These are phyloP conservation scores for Castanea crenata DNA, from an alignment of 306 rosid genomes.

Conservation along the genomic window DNA sequence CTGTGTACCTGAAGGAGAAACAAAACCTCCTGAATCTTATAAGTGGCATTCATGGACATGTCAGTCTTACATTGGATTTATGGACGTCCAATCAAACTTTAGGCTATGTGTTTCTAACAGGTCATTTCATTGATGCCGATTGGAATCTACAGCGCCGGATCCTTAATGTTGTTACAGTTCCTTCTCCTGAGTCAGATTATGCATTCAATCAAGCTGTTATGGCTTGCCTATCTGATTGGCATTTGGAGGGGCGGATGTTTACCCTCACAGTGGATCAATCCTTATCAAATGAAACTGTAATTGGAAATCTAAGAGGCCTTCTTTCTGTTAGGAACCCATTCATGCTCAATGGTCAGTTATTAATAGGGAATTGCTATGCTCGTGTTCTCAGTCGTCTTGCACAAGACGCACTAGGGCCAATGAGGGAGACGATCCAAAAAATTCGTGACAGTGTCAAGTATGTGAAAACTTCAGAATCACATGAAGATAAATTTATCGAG, in stretches of 20 bases:
- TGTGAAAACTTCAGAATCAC: conserved; percentile 63
- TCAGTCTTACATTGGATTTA: conserved; percentile 74
- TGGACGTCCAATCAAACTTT: conserved; percentile 65
- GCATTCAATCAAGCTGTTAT: conserved; percentile 51
- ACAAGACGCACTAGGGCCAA: conserved; percentile 43
- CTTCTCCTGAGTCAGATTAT: conserved; percentile 60
- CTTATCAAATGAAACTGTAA: conserved; percentile 52
- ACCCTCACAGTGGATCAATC: conserved; percentile 65
- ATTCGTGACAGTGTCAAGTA: conserved; percentile 82
- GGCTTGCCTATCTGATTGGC: conserved; percentile 79
- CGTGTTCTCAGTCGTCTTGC: conserved; percentile 77
- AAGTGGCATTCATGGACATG: conserved; percentile 63
- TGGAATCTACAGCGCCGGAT: conserved; percentile 74
- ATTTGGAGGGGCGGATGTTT: conserved; percentile 63
- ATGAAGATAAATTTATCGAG: conserved; percentile 62
- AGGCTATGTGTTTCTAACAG: conserved; percentile 70
- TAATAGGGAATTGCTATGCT: conserved; percentile 72
- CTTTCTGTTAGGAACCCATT: conserved; percentile 69
- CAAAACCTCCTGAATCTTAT: conserved; percentile 59
- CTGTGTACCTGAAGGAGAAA: conserved; percentile 61
- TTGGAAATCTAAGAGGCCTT: conserved; percentile 56
- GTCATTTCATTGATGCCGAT: conserved; percentile 78
- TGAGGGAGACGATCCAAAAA: conserved; percentile 50
- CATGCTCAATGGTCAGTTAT: conserved; percentile 75
- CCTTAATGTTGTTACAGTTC: conserved; percentile 64